Base-by-base conservation (phyloP, 2,329 filamentous ascomycete genomes). In the Pseudogymnoascus sp. region DNA sequence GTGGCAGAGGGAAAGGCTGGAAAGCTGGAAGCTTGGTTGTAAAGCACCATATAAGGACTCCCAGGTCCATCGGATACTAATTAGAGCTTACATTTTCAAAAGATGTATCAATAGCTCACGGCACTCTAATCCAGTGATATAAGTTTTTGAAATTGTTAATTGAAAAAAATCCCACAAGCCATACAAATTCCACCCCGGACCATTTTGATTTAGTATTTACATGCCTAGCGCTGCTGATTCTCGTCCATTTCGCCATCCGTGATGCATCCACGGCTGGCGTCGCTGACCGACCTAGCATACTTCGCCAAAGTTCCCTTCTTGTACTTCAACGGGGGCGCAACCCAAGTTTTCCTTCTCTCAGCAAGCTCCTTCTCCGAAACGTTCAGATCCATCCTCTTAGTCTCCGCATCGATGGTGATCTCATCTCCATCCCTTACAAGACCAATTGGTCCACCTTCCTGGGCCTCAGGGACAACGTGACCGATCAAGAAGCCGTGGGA, bases 401-500 rank as follows among this genome's bases (percentile, higher is more conserved):
- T 78, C 69, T 85, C 83, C 0, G 83, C 82, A 74, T 86, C 82
- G 67, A 86, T 86, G n/a, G 79, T 77, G 67, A 86, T 82, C 62
- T 78, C 78, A 69, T 86, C 83, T 3, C 83, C 83, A 69, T 86
- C 82, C 62, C 78, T 71, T 1, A 85, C 82, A 42, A 86, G 74
- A 11, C 80, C 83, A 64, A 86, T 84, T 0, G 83, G 83, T 1
- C 83, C 83, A 53, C 83, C 83, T 63, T 80, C 81, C 69, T 85
- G 82, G 1, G 83, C 83, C 72, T 86, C 83, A 2, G 83, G 83
- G 11, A 84, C 82, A 66, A 86, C 83, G 68, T 86, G 83, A 5
- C 83, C 83, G 69, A 86, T 85, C 67, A 86, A 72, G 76, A 86
- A 86, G 10, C 83, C 83, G 75, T 86, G 83, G 62, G 76, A 79